phyloP scores from a whole-genome alignment of 345 rosid genomes.

The Hypericum perforatum region DNA sequence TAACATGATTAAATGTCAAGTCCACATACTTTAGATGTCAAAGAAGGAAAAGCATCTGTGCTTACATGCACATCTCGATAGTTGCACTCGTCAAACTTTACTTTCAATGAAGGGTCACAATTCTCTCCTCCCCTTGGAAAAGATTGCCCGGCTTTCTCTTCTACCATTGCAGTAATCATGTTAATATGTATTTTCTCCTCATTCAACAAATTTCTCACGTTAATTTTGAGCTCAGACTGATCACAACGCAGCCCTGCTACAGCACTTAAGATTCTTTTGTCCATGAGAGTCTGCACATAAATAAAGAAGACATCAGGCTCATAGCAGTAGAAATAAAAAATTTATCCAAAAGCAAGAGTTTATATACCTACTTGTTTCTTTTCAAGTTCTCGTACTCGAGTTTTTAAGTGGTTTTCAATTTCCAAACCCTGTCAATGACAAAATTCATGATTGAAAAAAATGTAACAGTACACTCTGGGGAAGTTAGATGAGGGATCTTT shows the following conservation, averaged over 20 bases:
- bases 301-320: slow-evolving; percentile 13
- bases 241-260: slow-evolving; percentile 40
- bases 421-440: slow-evolving; percentile 63
- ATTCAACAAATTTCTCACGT: slow-evolving; percentile 45
- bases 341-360: not conserved
- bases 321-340: slow-evolving; percentile 1
- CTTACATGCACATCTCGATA: slow-evolving; percentile 47
- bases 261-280: slow-evolving; percentile 38
- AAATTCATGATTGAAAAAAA: not conserved
- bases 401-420: slow-evolving; percentile 90
- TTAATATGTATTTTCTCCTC: slow-evolving; percentile 48
- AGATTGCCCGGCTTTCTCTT: slow-evolving; percentile 38
- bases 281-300: slow-evolving; percentile 44
- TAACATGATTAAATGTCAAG: not conserved
- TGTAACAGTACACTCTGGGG: not conserved
- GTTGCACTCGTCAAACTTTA: slow-evolving; percentile 41
- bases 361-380: slow-evolving; percentile 59
- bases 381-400: slow-evolving; percentile 60
- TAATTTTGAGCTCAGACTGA: slow-evolving; percentile 50
- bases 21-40: slow-evolving; percentile 32
- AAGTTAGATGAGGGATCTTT: slow-evolving; percentile 2
- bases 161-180: slow-evolving; percentile 28
- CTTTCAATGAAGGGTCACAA: slow-evolving; percentile 21
- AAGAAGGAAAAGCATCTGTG: slow-evolving; percentile 26
- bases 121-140: slow-evolving; percentile 23